Conservation (phyloP, 164 flowering plant species). For the Chimonanthus salicifolius region DNA sequence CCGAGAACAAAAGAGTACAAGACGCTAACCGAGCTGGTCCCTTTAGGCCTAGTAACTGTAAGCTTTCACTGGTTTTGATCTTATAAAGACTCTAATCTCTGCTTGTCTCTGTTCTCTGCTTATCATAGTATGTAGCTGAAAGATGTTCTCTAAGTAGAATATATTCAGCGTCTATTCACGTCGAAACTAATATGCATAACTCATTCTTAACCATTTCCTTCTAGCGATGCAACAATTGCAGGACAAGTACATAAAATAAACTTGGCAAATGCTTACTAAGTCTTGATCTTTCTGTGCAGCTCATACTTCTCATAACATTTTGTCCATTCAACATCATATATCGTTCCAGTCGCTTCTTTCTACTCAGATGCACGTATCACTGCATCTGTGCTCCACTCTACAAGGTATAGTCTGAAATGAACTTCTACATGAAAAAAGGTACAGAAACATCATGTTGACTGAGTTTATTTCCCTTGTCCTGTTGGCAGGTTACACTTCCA, state of each 20-base stretch:
- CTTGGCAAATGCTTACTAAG: not conserved
- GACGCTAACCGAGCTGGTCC: conserved; percentile 43
- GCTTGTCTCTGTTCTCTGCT: too few species aligned
- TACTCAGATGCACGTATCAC: conserved; percentile 37
- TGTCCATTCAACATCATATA: conserved; percentile 62
- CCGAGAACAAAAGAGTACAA: conserved; percentile 32
- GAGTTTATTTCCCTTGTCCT: not conserved
- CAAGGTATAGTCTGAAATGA: conserved; percentile 33
- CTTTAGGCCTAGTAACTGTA: conserved; percentile 35
- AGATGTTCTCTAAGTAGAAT: too few species aligned
- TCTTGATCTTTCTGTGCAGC: conserved; percentile 26
- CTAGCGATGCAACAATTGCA: too few species aligned
- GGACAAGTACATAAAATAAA: too few species aligned
- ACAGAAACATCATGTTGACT: not conserved
- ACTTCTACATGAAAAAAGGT: not conserved
- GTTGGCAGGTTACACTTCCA: conserved; percentile 46
- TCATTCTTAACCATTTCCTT: too few species aligned
- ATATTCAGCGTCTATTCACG: too few species aligned
- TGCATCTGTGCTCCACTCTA: conserved; percentile 64
- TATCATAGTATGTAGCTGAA: too few species aligned
- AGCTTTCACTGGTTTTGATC: too few species aligned
- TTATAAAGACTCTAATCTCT: too few species aligned
- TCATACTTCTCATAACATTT: conserved; percentile 27
- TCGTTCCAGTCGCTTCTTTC: conserved; percentile 63
- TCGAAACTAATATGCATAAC: too few species aligned